These are phyloP conservation scores for Picochlorum sp. DNA, from an alignment of 139 green algal genomes.

Conservation along the genomic window DNA sequence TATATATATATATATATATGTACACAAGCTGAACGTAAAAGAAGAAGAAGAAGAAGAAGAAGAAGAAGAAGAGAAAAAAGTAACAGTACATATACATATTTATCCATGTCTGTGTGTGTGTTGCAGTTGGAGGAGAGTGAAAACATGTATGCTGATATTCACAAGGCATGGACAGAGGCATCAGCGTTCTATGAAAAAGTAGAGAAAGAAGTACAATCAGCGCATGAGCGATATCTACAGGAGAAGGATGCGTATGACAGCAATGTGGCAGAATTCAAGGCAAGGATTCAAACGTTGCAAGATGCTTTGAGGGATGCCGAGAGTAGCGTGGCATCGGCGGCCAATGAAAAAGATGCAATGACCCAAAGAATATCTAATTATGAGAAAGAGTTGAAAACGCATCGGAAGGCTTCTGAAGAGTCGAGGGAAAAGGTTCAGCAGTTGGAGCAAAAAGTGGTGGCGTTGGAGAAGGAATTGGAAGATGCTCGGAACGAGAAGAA, in stretches of 20 bases:
- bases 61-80: no score
- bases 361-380: not conserved
- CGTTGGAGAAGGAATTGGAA: conserved; percentile 2
- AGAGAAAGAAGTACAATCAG: conserved; percentile 1
- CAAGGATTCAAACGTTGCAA: not conserved
- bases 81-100: not conserved
- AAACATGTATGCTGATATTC: conserved; percentile 19
- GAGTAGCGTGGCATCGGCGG: not conserved
- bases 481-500: not conserved
- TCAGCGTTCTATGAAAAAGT: conserved; percentile 14
- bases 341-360: not conserved
- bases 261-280: conserved; percentile 1
- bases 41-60: no score
- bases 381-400: not conserved
- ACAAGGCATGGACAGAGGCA: conserved; percentile 17
- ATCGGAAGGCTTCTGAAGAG: not conserved
- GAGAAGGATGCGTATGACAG: conserved; percentile 13
- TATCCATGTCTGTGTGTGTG: not conserved
- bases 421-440: not conserved
- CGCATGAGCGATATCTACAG: not conserved
- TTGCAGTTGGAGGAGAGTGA: conserved; percentile 23
- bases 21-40: no score
- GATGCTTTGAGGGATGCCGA: not conserved
- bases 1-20: no score
- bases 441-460: conserved; percentile 3